Base-by-base conservation (phyloP, 768 basidiomycete species). In the Boletus sp. region DNA sequence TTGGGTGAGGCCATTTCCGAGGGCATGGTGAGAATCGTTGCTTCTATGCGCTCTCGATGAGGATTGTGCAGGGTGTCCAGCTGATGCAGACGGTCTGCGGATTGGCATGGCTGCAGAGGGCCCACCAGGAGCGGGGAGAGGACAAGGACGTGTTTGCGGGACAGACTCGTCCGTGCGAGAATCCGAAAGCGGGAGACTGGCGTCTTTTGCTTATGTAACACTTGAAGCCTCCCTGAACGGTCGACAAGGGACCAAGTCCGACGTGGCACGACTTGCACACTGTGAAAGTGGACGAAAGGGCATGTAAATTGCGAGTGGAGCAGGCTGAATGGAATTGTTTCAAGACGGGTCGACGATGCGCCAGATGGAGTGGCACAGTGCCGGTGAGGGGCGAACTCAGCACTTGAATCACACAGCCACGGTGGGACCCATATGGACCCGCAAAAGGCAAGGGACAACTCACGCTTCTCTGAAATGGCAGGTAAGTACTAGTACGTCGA, bases 1-100 rank as follows among this genome's bases (percentile, higher is more conserved):
- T 25, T 73, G 70, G 5, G 66, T 4, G 46, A 65, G 65, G 23
- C 67, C 71, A 39, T 67, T 71, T 39, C 61, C 68, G 58, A 68
- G 59, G 14, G 59, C 70, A 56, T 81, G 79, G 57, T 82, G 75
- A 3, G 87, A 85, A 54, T 88, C 87, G 52, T 79, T 83, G 64
- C 79, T 83, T 71, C 76, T 80, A 64, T 87, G 85, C 7, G 77
- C 77, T 51, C 82, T 80, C 23, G 77, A 75, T 6, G 76, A 66
- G 44, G 65, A 70, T 13, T 73, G 51, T 7, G 69, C 57, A 7
- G 73, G 65, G 41, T 69, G 71, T n/a, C 75, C 78, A 38, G 77
- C 74, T 51, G 82, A 79, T 9, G 83, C 84, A 51, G 87, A 87
- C 27, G 83, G 76, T 59, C 85, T 78, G 63, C 87, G 83, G 58